Percentiles rank a stretch among this genome's conserved stretches.
Conservation (phyloP, 352 stramenopile genomes). For the Phytopythium litorale region DNA sequence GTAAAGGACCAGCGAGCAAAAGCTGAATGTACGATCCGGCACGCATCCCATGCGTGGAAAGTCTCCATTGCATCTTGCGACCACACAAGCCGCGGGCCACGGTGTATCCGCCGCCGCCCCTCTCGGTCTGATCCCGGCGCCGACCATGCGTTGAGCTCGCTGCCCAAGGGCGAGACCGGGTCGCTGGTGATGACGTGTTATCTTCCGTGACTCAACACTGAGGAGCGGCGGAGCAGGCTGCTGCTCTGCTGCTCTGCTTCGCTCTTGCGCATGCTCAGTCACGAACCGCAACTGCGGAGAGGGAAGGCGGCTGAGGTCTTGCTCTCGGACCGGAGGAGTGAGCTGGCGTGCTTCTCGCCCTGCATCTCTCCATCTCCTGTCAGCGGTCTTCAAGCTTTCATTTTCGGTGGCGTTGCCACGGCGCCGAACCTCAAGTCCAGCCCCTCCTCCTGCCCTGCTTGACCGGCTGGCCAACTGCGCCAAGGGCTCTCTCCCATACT, state of each 20-base stretch:
- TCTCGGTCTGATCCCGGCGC: not conserved
- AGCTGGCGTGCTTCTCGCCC: constrained; percentile 2
- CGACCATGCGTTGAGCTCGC: not conserved
- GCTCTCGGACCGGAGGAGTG: not conserved
- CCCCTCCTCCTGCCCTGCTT: not conserved
- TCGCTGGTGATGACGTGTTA: not conserved
- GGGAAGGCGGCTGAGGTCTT: not conserved
- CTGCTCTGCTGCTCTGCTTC: too few relatives aligned
- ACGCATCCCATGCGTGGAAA: not conserved
- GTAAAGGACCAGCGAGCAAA: not conserved
- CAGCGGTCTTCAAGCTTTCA: constrained; percentile 5
- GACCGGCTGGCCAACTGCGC: not conserved
- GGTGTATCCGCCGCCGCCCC: not conserved
- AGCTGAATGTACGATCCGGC: not conserved
- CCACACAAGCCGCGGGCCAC: not conserved
- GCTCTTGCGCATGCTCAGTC: not conserved
- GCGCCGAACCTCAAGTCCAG: not conserved
- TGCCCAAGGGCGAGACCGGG: not conserved
- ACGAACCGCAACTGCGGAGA: not conserved
- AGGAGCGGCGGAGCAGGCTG: too few relatives aligned
- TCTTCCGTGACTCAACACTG: not conserved
- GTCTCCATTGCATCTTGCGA: not conserved
- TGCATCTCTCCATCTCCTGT: not conserved
- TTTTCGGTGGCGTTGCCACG: constrained; percentile 6
- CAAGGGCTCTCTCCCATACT: not conserved